Evolutionary conservation across 2,329 filamentous ascomycete genomes (phyloP).

Genomic region (Hirsutella minnesotensis): DNA sequence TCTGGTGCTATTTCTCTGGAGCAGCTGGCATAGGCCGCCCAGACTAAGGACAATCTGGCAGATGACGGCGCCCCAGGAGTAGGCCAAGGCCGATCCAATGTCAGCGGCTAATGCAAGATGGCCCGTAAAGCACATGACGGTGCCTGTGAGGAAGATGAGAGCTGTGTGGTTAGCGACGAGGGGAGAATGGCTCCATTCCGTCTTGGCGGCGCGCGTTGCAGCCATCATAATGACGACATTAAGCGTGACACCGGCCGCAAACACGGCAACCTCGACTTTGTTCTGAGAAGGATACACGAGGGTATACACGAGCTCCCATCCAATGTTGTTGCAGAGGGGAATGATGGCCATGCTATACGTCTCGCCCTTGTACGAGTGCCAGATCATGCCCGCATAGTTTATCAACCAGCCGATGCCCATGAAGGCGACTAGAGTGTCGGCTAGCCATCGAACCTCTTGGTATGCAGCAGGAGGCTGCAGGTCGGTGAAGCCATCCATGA

Average conservation of each 20-base stretch:
- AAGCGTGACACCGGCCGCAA: slow-evolving; percentile 4
- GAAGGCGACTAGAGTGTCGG: slow-evolving; percentile 4
- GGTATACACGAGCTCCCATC: slow-evolving; percentile 7
- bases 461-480: slow-evolving; percentile 3
- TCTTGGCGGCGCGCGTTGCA: slow-evolving; percentile 4
- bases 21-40: slow-evolving; percentile 6
- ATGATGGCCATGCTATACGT: slow-evolving; percentile 8
- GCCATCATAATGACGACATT: slow-evolving; percentile 7
- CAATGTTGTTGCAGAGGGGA: slow-evolving; percentile 9
- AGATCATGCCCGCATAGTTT: slow-evolving; percentile 7
- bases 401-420: slow-evolving; percentile 8
- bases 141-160: slow-evolving; percentile 4
- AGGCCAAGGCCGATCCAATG: slow-evolving; percentile 7
- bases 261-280: slow-evolving; percentile 5
- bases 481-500: slow-evolving; percentile 8
- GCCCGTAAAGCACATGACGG: slow-evolving; percentile 5
- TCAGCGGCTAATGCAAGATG: slow-evolving; percentile 7
- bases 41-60: slow-evolving; percentile 7
- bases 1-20: slow-evolving; percentile 6
- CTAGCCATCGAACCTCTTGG: slow-evolving; percentile 6
- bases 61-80: slow-evolving; percentile 8
- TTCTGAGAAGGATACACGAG: slow-evolving; percentile 6
- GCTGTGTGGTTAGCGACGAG: slow-evolving; percentile 5
- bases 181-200: slow-evolving; percentile 6
- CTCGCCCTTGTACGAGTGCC: slow-evolving; percentile 4